phyloP scores from a whole-genome alignment of 2,329 filamentous ascomycete species.

The Neonectria coccinea region DNA sequence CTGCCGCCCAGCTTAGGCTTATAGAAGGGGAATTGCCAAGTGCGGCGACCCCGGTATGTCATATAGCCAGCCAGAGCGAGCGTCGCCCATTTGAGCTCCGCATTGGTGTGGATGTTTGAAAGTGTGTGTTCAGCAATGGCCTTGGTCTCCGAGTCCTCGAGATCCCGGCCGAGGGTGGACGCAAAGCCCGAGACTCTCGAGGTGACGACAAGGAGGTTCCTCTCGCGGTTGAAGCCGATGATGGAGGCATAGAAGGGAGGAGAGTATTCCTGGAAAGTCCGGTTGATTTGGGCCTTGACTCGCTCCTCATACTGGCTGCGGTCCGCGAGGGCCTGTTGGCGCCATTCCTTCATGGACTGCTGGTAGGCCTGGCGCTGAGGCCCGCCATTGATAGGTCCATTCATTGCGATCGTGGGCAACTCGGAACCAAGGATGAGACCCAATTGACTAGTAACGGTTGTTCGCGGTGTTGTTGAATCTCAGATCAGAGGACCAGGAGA shows the following conservation, averaged over 20 bases:
- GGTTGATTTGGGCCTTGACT: constrained; percentile 48
- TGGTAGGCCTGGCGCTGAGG: constrained; percentile 38
- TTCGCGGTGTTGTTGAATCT: not conserved
- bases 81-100: constrained; percentile 46
- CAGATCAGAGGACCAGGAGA: not conserved
- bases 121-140: constrained; percentile 51
- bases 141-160: constrained; percentile 53
- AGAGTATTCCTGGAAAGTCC: constrained; percentile 49
- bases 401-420: constrained; percentile 31
- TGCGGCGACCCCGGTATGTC: constrained; percentile 45
- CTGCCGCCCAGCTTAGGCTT: constrained; percentile 43
- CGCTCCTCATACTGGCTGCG: constrained; percentile 47
- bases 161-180: constrained; percentile 45
- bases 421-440: not conserved
- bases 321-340: constrained; percentile 44
- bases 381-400: constrained; percentile 33
- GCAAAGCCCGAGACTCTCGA: constrained; percentile 46
- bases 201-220: constrained; percentile 47
- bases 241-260: constrained; percentile 49
- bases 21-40: constrained; percentile 47
- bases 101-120: constrained; percentile 48
- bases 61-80: constrained; percentile 44
- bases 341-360: constrained; percentile 49
- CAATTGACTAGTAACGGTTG: constrained; percentile 4
- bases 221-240: constrained; percentile 45